phyloP scores from a whole-genome alignment of 441 rosid species.

The Brassica hybrid region DNA sequence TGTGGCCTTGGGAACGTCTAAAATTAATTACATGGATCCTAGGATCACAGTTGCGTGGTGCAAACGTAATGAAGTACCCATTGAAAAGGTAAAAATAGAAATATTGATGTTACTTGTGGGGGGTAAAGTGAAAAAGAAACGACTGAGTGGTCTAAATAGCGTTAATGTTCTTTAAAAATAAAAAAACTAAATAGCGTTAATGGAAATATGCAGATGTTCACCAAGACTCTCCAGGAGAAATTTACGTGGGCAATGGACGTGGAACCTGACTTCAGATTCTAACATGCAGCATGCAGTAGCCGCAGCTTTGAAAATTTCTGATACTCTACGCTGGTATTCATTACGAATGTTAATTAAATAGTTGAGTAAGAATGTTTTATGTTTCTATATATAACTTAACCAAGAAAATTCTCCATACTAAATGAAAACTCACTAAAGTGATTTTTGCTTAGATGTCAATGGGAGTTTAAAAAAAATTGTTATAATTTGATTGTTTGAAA shows the following conservation, averaged over 20 bases:
- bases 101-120: neutral
- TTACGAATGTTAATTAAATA: neutral
- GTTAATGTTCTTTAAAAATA: too few relatives aligned
- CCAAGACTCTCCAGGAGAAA: slow-evolving; percentile 82
- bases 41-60: slow-evolving; percentile 97
- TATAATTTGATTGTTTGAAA: too few relatives aligned
- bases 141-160: too few relatives aligned
- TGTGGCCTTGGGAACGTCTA: slow-evolving; percentile 89
- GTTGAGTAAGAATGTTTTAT: neutral
- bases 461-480: too few relatives aligned
- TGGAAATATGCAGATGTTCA: slow-evolving; percentile 63
- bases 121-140: neutral
- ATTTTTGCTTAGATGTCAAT: too few relatives aligned
- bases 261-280: slow-evolving; percentile 91
- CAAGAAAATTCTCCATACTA: neutral
- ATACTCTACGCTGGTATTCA: too few relatives aligned
- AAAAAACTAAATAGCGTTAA: neutral
- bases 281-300: slow-evolving; percentile 33
- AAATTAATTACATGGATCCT: slow-evolving; percentile 91
- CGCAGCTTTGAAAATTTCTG: too few relatives aligned
- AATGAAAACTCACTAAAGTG: too few relatives aligned
- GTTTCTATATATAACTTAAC: neutral
- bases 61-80: slow-evolving; percentile 91
- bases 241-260: slow-evolving; percentile 97
- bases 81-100: slow-evolving; percentile 69